Percentiles rank a stretch among this genome's conserved stretches.
Conservation (phyloP, 495 filamentous ascomycete genomes). For the Monascus purpureus region DNA sequence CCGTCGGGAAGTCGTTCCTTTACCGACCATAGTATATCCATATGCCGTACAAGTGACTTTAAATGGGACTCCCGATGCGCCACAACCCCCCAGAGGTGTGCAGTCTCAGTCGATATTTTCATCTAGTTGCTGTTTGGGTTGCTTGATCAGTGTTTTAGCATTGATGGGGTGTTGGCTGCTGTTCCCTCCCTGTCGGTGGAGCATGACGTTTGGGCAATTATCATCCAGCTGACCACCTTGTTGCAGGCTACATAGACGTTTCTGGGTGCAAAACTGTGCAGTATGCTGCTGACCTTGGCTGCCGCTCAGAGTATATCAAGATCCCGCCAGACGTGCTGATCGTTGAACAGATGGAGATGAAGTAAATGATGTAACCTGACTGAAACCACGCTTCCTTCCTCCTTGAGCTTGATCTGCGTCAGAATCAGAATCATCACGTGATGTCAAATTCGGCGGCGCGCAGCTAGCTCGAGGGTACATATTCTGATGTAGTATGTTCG, state of each 20-base stretch:
- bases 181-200: conserved; percentile 11
- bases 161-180: conserved; percentile 9
- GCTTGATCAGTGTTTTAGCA: conserved; percentile 3
- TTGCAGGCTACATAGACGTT: conserved; percentile 31
- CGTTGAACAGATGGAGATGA: conserved; percentile 4
- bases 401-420: conserved; percentile 8
- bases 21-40: conserved; percentile 33
- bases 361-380: conserved; percentile 8
- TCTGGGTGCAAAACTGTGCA: conserved; percentile 29
- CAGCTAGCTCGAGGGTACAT: conserved; percentile 9
- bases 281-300: conserved; percentile 1
- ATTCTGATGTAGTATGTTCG: conserved; percentile 6
- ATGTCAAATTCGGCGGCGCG: conserved; percentile 3
- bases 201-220: conserved; percentile 26
- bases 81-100: conserved; percentile 10
- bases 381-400: conserved; percentile 13
- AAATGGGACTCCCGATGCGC: conserved; percentile 21
- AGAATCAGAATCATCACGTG: conserved; percentile 6
- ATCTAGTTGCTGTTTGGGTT: conserved; percentile 12
- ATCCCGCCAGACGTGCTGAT: conserved; percentile 4
- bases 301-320: conserved; percentile 2
- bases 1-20: conserved; percentile 23
- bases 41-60: conserved; percentile 21
- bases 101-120: conserved; percentile 13
- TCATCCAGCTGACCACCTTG: conserved; percentile 17